Percentiles rank a stretch among this genome's conserved stretches.
phyloP scores from a whole-genome alignment of 768 basidiomycete species.

The Boletus rubroflammeus region DNA sequence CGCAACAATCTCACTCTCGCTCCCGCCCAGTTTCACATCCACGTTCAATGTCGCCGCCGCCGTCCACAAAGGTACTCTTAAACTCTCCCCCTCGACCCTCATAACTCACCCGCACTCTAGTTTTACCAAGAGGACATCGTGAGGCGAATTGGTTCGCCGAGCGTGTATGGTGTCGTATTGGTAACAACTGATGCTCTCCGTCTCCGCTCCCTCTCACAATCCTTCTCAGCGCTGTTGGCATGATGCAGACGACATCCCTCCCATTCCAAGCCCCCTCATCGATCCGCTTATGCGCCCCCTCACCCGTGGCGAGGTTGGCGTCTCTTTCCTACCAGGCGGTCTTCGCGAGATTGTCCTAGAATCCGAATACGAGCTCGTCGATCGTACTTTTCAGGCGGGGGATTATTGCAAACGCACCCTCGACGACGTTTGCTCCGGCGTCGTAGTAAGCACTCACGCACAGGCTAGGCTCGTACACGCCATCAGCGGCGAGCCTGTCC shows the following conservation, averaged over 20 bases:
- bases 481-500: slow-evolving; percentile 55
- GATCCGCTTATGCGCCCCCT: slow-evolving; percentile 79
- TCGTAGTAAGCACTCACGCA: slow-evolving; percentile 62
- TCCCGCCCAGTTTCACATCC: slow-evolving; percentile 5
- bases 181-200: slow-evolving; percentile 36
- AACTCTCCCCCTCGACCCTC: not conserved
- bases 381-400: slow-evolving; percentile 73
- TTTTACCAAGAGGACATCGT: slow-evolving; percentile 71
- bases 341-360: slow-evolving; percentile 69
- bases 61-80: slow-evolving; percentile 33
- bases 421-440: slow-evolving; percentile 71
- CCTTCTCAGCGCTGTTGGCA: slow-evolving; percentile 79
- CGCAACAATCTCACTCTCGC: not conserved
- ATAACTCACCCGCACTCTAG: slow-evolving; percentile 29
- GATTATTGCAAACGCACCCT: slow-evolving; percentile 80
- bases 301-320: slow-evolving; percentile 75
- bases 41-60: slow-evolving; percentile 27
- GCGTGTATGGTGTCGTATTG: slow-evolving; percentile 59
- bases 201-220: slow-evolving; percentile 8
- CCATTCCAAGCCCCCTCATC: slow-evolving; percentile 36
- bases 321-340: slow-evolving; percentile 59
- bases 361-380: slow-evolving; percentile 63
- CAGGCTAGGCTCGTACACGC: slow-evolving; percentile 72
- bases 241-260: slow-evolving; percentile 70
- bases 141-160: slow-evolving; percentile 39